These are phyloP conservation scores for Mycena haematopus DNA, from an alignment of 768 basidiomycete species.

Conservation along the genomic window DNA sequence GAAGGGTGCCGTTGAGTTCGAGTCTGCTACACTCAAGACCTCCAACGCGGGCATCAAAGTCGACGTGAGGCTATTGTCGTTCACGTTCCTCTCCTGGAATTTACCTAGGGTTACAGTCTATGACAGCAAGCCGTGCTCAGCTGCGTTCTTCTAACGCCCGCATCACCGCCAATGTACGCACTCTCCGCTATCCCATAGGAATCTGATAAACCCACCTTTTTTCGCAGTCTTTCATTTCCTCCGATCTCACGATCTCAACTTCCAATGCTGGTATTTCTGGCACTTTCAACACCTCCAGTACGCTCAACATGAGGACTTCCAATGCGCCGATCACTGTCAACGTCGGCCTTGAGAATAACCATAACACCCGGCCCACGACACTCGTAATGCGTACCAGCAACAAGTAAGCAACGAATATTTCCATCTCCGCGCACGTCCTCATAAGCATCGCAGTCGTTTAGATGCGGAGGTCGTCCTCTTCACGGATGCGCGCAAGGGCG, in stretches of 20 bases:
- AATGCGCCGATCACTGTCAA: slow-evolving; percentile 39
- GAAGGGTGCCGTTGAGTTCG: not conserved
- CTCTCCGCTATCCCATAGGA: not conserved
- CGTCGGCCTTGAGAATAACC: slow-evolving; percentile 39
- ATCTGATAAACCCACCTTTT: not conserved
- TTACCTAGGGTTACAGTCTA: slow-evolving; percentile 3
- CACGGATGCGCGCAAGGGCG: slow-evolving; percentile 27
- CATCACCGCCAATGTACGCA: slow-evolving; percentile 14
- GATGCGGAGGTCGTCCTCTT: not conserved
- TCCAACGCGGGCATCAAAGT: slow-evolving; percentile 17
- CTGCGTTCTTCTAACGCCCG: slow-evolving; percentile 16
- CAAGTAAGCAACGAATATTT: not conserved
- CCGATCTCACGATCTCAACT: slow-evolving; percentile 36
- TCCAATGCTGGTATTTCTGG: slow-evolving; percentile 41
- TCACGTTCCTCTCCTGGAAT: not conserved
- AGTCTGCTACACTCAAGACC: not conserved
- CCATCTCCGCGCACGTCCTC: not conserved
- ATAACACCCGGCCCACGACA: not conserved
- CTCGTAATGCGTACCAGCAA: slow-evolving; percentile 18
- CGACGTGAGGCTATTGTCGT: not conserved
- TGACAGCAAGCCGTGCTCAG: not conserved
- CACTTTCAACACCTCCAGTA: slow-evolving; percentile 36
- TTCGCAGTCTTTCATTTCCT: slow-evolving; percentile 37
- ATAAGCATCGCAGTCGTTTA: not conserved
- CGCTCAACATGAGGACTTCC: slow-evolving; percentile 34